Conservation (phyloP, 805 yeast species). For the Kazachstania taianensis region DNA sequence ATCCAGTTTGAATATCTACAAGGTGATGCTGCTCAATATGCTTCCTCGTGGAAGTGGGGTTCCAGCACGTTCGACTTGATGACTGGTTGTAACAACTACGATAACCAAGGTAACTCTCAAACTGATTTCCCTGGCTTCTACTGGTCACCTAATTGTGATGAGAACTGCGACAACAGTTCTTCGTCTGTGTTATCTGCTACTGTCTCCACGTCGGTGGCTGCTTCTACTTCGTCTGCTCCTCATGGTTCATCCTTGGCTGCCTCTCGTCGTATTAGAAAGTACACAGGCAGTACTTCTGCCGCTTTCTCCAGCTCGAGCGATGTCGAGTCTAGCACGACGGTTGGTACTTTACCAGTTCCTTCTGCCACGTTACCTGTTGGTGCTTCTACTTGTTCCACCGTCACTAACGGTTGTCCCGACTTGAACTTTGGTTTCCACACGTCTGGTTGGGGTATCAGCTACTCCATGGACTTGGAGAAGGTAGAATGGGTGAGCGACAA, state of each 20-base stretch:
- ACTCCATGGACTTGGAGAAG: conserved; percentile 2
- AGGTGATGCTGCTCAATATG: conserved; percentile 6
- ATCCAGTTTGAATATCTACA: conserved; percentile 13
- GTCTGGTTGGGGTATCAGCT: conserved; percentile 6
- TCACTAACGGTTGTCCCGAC: conserved; percentile 12
- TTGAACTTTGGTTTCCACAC: conserved; percentile 11
- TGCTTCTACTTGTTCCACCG: not conserved
- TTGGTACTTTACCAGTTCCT: too few relatives aligned
- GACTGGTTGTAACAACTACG: conserved; percentile 14
- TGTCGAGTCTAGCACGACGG: not conserved
- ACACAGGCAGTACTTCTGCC: not conserved
- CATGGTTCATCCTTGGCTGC: too few relatives aligned
- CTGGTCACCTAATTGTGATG: conserved; percentile 6
- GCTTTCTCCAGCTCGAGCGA: not conserved
- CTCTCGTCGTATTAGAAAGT: too few relatives aligned
- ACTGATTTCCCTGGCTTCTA: conserved; percentile 14
- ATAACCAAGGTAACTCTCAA: conserved; percentile 12
- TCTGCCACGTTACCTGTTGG: too few relatives aligned
- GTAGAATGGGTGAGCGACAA: conserved; percentile 5
- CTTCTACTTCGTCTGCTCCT: too few relatives aligned
- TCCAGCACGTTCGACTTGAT: conserved; percentile 9
- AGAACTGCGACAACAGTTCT: not conserved
- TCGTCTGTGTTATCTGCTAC: too few relatives aligned
- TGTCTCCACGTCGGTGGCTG: not conserved
- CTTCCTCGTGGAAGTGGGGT: conserved; percentile 10